These are phyloP conservation scores for Mallotus repandus DNA, from an alignment of 441 rosid species.

Conservation along the genomic window DNA sequence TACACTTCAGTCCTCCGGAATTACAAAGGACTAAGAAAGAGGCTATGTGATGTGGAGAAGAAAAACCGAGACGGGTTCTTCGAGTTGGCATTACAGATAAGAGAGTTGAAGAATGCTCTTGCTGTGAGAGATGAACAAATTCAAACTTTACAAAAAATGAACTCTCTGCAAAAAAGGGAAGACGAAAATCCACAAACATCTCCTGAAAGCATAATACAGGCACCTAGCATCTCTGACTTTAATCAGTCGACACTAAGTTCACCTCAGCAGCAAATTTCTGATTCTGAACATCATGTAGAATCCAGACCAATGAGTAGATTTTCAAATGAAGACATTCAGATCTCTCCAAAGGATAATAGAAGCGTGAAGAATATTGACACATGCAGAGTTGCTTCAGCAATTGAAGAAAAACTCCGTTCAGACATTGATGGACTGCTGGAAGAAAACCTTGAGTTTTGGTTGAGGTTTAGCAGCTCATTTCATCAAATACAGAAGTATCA, in stretches of 20 bases:
- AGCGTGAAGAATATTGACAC: conserved; percentile 28
- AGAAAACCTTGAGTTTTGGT: conserved; percentile 92
- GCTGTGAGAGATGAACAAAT: conserved; percentile 61
- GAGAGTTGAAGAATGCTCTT: conserved; percentile 60
- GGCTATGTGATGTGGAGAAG: conserved; percentile 72
- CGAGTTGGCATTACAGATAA: conserved; percentile 74
- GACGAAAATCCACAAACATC: conserved; percentile 24
- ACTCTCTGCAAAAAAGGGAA: conserved; percentile 21
- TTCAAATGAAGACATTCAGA: conserved; percentile 20
- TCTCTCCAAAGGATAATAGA: conserved; percentile 25
- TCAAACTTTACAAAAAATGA: conserved; percentile 40
- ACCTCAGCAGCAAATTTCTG: conserved; percentile 36
- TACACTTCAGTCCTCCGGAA: conserved; percentile 53
- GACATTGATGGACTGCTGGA: conserved; percentile 75
- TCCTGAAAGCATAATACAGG: conserved; percentile 20
- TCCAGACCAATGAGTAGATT: conserved; percentile 12
- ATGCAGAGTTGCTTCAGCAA: conserved; percentile 28
- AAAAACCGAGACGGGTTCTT: conserved; percentile 71
- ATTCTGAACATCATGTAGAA: conserved; percentile 24
- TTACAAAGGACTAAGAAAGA: conserved; percentile 66
- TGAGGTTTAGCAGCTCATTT: conserved; percentile 79
- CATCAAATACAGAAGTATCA: conserved; percentile 78
- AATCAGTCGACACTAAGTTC: conserved; percentile 35
- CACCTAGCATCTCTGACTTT: conserved; percentile 35
- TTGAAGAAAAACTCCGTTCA: conserved; percentile 63